Conservation (phyloP, 2,329 filamentous ascomycete genomes). For the Madurella mycetomatis region DNA sequence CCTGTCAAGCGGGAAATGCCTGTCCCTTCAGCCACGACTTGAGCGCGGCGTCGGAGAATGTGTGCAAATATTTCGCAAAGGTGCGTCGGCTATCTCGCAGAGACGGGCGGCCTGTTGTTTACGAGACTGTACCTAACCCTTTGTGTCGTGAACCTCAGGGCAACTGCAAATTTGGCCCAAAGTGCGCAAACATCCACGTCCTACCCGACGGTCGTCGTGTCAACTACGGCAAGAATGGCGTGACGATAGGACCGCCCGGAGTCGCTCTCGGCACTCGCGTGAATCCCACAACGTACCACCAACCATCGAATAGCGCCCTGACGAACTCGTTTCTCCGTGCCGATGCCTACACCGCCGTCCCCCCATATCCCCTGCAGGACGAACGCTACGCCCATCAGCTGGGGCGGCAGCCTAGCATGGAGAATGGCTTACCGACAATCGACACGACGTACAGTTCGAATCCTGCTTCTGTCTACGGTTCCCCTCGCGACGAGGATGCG, state of each 20-base stretch:
- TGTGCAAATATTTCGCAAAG: slow-evolving; percentile 99
- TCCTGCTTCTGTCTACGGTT: slow-evolving; percentile 66
- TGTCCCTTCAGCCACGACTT: slow-evolving; percentile 96
- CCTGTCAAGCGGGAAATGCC: slow-evolving; percentile 91
- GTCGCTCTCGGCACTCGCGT: slow-evolving; percentile 63
- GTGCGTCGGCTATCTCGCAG: slow-evolving; percentile 44
- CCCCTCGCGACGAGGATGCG: slow-evolving; percentile 65
- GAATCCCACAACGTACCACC: slow-evolving; percentile 60
- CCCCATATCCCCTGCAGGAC: slow-evolving; percentile 42
- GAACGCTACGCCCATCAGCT: slow-evolving; percentile 37
- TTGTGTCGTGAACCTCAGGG: slow-evolving; percentile 52
- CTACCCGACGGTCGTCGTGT: slow-evolving; percentile 89
- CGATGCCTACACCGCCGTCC: slow-evolving; percentile 45
- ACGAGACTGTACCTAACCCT: no score
- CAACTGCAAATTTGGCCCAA: slow-evolving; percentile 97
- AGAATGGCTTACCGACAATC: slow-evolving; percentile 53
- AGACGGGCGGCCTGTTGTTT: not conserved
- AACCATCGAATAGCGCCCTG: slow-evolving; percentile 63
- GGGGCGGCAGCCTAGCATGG: slow-evolving; percentile 48
- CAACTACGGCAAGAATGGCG: slow-evolving; percentile 70
- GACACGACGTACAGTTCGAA: slow-evolving; percentile 56
- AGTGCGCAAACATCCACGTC: slow-evolving; percentile 95
- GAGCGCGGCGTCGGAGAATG: slow-evolving; percentile 75
- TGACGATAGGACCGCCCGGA: slow-evolving; percentile 53
- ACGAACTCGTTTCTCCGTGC: slow-evolving; percentile 69